Evolutionary conservation across 2,329 filamentous ascomycete genomes (phyloP).

Genomic region (Penicillium sp.): DNA sequence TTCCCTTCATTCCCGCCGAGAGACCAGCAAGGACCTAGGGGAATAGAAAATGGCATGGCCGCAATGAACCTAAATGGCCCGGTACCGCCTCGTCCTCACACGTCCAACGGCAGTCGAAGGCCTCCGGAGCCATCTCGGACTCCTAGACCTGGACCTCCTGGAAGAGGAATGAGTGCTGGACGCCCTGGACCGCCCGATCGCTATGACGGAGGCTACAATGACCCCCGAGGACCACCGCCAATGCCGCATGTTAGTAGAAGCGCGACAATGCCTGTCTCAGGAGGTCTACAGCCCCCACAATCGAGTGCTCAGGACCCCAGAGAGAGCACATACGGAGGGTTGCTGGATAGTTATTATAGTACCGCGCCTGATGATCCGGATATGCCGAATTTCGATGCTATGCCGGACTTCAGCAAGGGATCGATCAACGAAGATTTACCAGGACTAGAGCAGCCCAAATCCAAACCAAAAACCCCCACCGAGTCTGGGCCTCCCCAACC

Average conservation of each 20-base stretch:
- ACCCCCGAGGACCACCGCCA: constrained; percentile 31
- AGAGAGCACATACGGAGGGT: constrained; percentile 39
- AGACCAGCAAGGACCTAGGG: constrained; percentile 33
- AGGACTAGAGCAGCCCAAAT: constrained; percentile 40
- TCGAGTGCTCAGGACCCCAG: constrained; percentile 38
- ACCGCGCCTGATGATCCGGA: constrained; percentile 57
- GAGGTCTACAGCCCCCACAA: constrained; percentile 40
- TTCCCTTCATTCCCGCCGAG: constrained; percentile 50
- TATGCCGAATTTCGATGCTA: constrained; percentile 68
- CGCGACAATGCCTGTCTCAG: constrained; percentile 42
- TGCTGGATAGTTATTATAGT: constrained; percentile 59
- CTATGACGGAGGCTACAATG: constrained; percentile 33
- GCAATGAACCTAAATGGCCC: constrained; percentile 44
- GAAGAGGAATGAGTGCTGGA: constrained; percentile 33
- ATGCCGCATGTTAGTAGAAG: constrained; percentile 41
- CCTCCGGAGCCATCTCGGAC: constrained; percentile 36
- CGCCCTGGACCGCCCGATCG: constrained; percentile 25
- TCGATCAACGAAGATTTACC: constrained; percentile 39
- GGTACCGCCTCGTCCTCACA: constrained; percentile 43
- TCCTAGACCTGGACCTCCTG: constrained; percentile 32
- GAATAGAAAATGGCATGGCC: constrained; percentile 45
- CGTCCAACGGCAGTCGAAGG: constrained; percentile 36
- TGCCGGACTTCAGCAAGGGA: constrained; percentile 42
- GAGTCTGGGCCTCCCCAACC: constrained; percentile 25
- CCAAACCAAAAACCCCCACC: constrained; percentile 31